These are phyloP conservation scores for Chloris gayana DNA, from an alignment of 176 grass and related monocot species.

Conservation along the genomic window DNA sequence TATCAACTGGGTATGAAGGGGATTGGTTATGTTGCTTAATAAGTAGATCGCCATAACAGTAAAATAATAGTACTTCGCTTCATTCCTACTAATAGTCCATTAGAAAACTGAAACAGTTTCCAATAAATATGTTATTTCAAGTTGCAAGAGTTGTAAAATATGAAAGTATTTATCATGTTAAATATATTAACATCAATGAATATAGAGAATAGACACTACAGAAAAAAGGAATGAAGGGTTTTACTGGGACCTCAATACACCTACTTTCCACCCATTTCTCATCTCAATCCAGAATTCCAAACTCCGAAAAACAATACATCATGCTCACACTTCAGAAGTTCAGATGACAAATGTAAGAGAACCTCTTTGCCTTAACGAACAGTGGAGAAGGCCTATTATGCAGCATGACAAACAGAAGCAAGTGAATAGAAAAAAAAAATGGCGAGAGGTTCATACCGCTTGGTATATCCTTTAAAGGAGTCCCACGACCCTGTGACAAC, in stretches of 20 bases:
- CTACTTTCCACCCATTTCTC: slow-evolving; percentile 24
- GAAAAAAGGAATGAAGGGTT: slow-evolving; percentile 3
- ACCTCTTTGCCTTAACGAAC: slow-evolving; percentile 11
- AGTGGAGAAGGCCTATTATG: background rate
- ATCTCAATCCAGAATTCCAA: slow-evolving; percentile 16
- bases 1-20: slow-evolving; percentile 7
- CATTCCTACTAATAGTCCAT: background rate
- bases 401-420: background rate
- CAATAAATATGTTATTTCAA: background rate
- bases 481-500: slow-evolving; percentile 79
- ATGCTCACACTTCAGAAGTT: background rate
- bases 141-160: background rate
- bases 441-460: slow-evolving; percentile 55
- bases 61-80: background rate
- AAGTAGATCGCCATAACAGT: background rate
- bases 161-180: background rate
- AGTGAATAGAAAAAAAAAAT: slow-evolving; percentile 18
- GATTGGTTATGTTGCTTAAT: background rate
- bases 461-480: slow-evolving; percentile 93
- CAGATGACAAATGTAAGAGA: background rate
- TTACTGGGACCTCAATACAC: background rate
- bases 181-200: background rate
- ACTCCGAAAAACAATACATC: slow-evolving; percentile 24
- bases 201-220: background rate
- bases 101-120: background rate